phyloP scores from a whole-genome alignment of 2,329 filamentous ascomycete genomes.

The Ceratocystis diversiconidia region DNA sequence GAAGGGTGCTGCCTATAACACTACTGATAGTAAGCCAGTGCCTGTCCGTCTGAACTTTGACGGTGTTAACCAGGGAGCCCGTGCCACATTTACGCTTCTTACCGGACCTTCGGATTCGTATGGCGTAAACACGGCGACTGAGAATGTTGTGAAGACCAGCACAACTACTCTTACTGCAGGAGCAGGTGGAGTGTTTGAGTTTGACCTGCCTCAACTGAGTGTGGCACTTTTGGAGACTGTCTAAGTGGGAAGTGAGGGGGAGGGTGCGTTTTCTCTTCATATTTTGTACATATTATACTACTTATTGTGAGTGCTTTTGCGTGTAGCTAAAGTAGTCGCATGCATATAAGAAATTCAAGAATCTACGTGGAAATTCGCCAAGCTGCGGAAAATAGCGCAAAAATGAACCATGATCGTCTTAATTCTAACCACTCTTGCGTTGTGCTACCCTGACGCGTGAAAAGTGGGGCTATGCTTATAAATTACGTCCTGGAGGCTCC shows the following conservation, averaged over 20 bases:
- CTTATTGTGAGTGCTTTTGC: not conserved
- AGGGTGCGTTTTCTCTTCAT: not conserved
- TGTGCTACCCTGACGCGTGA: not conserved
- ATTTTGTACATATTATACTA: not conserved
- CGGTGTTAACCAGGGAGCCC: conserved; percentile 28
- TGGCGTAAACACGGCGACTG: conserved; percentile 30
- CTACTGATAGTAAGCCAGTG: conserved; percentile 31
- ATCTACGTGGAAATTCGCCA: not conserved
- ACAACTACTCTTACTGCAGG: conserved; percentile 29
- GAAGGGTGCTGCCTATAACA: conserved; percentile 41
- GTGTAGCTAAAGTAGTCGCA: not conserved
- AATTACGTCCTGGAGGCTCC: not conserved
- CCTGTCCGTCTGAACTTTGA: conserved; percentile 34
- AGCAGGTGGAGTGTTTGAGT: conserved; percentile 35
- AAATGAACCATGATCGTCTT: not conserved
- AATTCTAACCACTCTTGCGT: not conserved
- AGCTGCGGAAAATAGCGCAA: not conserved
- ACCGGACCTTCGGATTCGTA: conserved; percentile 31
- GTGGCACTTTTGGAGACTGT: conserved; percentile 39
- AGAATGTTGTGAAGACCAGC: conserved; percentile 36
- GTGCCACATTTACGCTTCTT: conserved; percentile 32
- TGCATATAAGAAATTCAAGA: not conserved
- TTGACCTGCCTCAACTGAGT: conserved; percentile 39
- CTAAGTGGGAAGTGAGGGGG: not conserved
- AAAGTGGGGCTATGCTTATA: conserved; percentile 9